Evolutionary conservation across 129 eudicot genomes (phyloP), one percentile per base, ranked within the genome.

Genomic region (Deinandra increscens): DNA sequence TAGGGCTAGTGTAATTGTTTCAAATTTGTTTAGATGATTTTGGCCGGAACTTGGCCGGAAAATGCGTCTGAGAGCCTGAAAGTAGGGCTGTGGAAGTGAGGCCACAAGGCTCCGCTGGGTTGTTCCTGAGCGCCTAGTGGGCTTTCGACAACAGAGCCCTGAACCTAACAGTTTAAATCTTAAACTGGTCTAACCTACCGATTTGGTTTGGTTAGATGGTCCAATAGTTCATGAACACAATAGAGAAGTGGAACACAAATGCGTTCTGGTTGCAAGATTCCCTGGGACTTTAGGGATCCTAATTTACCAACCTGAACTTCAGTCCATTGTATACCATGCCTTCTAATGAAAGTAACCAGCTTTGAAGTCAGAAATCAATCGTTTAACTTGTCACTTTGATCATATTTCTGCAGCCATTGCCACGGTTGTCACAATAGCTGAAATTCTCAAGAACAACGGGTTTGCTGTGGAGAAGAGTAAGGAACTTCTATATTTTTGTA

Each of bases 371-470:
- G n/a, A 49, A 3, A 11, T 0, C 4, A 23, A 17, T 49, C 10
- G 10, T 7, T 50, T 50, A 50, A 50, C 56, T 6, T 4, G 5
- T 17, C 15, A 17, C 11, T 15, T 50, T 17, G 12, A 50, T 50
- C 56, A 50, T 49, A 15, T 50, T 50, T 7, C 4, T 80, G 81
- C 82, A 86, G 91, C 91, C 5, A 86, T 86, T 62, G 78, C 91
- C 34, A 83, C 91, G 0, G 91, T 86, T 37, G 91, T 86, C 34
- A 73, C 85, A 4, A 44, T 82, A 43, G 91, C 87, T 31, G 91
- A 86, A 72, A 86, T 86, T 20, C 74, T 86, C 66, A 86, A 86
- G 79, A 86, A 86, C 70, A 82, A 85, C 59, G 91, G 91, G 39
- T 63, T 85, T 70, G 91, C 91, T 38, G 66, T 80, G 48, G 88